These are phyloP conservation scores for Penicillium sumatraense DNA, from an alignment of 2,329 filamentous ascomycete genomes.

Conservation along the genomic window DNA sequence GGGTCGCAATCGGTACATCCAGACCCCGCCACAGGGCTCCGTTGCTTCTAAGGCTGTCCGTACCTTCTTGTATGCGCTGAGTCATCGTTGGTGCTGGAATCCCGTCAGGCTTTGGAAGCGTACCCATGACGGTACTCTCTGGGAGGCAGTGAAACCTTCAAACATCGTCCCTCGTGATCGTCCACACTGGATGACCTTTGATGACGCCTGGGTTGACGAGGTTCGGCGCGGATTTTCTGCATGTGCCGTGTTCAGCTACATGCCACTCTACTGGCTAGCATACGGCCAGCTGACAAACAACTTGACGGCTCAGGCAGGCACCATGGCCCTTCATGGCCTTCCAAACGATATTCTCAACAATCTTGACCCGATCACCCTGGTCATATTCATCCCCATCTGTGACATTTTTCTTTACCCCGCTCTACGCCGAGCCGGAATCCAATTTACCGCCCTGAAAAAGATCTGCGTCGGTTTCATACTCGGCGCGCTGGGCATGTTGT, in stretches of 20 bases:
- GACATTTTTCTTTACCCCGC: constrained; percentile 57
- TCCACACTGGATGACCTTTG: constrained; percentile 54
- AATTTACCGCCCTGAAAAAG: constrained; percentile 59
- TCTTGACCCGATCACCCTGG: constrained; percentile 57
- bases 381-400: constrained; percentile 59
- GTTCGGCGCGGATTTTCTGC: constrained; percentile 71
- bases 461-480: constrained; percentile 57
- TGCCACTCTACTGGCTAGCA: constrained; percentile 42
- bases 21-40: constrained; percentile 71
- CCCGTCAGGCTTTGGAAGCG: constrained; percentile 48
- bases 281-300: constrained; percentile 61
- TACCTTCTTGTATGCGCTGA: constrained; percentile 64
- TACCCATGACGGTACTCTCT: constrained; percentile 21
- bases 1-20: constrained; percentile 66
- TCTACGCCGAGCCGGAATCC: constrained; percentile 51
- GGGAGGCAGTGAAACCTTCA: constrained; percentile 15
- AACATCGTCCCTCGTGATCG: constrained; percentile 14
- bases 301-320: constrained; percentile 59
- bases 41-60: constrained; percentile 70
- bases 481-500: constrained; percentile 54
- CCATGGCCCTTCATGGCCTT: constrained; percentile 56
- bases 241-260: constrained; percentile 69
- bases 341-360: constrained; percentile 61
- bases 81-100: constrained; percentile 66
- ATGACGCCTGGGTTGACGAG: constrained; percentile 82